Percentiles rank a stretch among this genome's conserved stretches.
These are phyloP conservation scores for Anisogramma anomala DNA, from an alignment of 2,329 filamentous ascomycete species.

Conservation along the genomic window DNA sequence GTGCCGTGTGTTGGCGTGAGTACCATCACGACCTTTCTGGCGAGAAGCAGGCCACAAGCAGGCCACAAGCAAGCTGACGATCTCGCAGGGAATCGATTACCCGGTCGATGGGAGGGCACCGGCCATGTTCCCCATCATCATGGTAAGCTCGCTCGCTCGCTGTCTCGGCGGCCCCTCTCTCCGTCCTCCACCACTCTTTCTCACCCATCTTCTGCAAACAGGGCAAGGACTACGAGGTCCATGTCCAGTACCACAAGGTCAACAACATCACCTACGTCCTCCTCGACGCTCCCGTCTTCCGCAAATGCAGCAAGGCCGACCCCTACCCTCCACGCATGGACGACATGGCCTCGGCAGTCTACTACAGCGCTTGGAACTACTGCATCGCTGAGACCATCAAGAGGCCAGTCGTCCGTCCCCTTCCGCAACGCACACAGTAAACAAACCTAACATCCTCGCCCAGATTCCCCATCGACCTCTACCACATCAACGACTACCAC, in stretches of 20 bases:
- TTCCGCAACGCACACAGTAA: background rate
- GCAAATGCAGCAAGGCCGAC: constrained; percentile 47
- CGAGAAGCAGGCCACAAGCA: too few relatives aligned
- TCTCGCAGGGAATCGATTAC: constrained; percentile 42
- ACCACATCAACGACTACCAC: constrained; percentile 29
- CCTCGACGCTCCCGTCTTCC: constrained; percentile 55
- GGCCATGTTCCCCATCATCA: constrained; percentile 50
- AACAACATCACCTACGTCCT: constrained; percentile 59
- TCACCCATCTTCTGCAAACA: background rate
- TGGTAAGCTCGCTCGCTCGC: constrained; percentile 38
- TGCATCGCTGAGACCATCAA: constrained; percentile 50
- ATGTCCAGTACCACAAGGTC: constrained; percentile 51
- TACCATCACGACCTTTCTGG: background rate
- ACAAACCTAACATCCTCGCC: background rate
- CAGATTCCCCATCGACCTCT: constrained; percentile 31
- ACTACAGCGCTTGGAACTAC: constrained; percentile 59
- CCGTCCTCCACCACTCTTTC: background rate
- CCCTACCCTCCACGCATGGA: constrained; percentile 58
- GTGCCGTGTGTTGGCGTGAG: constrained; percentile 42
- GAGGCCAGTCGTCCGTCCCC: constrained; percentile 20
- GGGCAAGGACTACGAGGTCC: constrained; percentile 42
- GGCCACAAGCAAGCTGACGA: too few relatives aligned
- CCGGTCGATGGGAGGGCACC: constrained; percentile 37
- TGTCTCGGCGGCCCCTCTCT: background rate
- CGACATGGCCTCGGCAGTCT: constrained; percentile 51